Percentiles rank a stretch among this genome's conserved stretches.
phyloP scores from a whole-genome alignment of 495 filamentous ascomycete genomes.

The Pseudoneurospora amorphoporcata region DNA sequence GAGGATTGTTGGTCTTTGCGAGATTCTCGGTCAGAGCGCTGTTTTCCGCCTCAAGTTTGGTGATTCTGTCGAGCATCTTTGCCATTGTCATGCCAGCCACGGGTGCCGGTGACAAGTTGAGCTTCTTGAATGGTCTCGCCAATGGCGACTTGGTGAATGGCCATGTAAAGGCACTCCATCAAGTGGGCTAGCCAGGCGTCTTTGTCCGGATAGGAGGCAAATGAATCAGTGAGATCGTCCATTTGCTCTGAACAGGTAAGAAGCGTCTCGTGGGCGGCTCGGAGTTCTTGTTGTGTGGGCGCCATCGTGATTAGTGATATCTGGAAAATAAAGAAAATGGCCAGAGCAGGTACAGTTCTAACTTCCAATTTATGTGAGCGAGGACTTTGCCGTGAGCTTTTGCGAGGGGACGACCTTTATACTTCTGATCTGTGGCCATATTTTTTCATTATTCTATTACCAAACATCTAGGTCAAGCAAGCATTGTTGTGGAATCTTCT shows the following conservation, averaged over 20 bases:
- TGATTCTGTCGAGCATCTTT: too few relatives aligned
- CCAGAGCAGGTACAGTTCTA: neutral
- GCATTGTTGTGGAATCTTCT: too few relatives aligned
- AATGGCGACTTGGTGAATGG: too few relatives aligned
- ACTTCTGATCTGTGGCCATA: neutral
- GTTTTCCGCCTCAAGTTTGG: too few relatives aligned
- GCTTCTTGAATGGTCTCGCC: too few relatives aligned
- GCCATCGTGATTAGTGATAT: neutral
- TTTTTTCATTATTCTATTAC: too few relatives aligned
- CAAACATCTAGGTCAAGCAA: too few relatives aligned
- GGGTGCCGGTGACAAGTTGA: too few relatives aligned
- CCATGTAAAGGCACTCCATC: neutral
- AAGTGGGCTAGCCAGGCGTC: neutral
- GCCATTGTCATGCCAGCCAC: too few relatives aligned
- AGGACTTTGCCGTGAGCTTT: neutral
- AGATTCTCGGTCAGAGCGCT: too few relatives aligned
- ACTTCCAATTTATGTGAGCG: neutral
- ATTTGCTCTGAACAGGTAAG: neutral
- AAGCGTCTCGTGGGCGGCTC: neutral
- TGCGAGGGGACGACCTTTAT: neutral
- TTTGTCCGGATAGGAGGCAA: neutral
- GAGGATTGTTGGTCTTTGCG: too few relatives aligned
- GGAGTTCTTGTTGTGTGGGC: neutral
- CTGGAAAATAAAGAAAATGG: neutral
- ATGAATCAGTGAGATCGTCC: neutral